Percentiles rank a stretch among this genome's conserved stretches.
phyloP scores from a whole-genome alignment of 2,329 filamentous ascomycete genomes.

The Neonectria neomacrospora region DNA sequence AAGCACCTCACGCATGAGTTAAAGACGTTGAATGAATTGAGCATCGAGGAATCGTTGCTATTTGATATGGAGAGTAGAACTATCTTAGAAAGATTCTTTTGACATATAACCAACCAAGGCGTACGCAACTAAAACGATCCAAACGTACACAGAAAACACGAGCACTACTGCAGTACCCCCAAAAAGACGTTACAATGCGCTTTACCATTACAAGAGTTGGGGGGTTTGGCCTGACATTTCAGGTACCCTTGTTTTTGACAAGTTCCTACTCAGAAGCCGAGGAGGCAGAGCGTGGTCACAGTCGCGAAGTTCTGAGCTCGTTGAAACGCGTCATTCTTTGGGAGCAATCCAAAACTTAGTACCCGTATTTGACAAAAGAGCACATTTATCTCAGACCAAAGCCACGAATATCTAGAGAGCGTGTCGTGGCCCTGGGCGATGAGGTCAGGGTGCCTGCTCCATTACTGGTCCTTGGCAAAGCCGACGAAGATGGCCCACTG shows the following conservation, averaged over 20 bases:
- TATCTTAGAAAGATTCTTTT: slow-evolving; percentile 31
- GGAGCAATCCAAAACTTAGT: background rate
- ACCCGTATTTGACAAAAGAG: background rate
- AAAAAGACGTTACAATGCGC: background rate
- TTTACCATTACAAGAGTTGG: background rate
- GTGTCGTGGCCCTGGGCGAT: background rate
- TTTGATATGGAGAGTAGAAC: slow-evolving; percentile 19
- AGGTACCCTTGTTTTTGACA: background rate
- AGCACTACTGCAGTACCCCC: slow-evolving; percentile 1
- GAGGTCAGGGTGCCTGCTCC: background rate
- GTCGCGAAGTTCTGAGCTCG: no score
- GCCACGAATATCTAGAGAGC: background rate
- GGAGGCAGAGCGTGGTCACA: no score
- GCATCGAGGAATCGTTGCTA: slow-evolving; percentile 33
- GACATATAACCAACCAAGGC: slow-evolving; percentile 11
- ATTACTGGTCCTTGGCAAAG: slow-evolving; percentile 2
- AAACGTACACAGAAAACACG: slow-evolving; percentile 1
- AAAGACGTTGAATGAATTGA: slow-evolving; percentile 47
- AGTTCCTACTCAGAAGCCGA: no score
- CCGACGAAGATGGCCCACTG: slow-evolving; percentile 59
- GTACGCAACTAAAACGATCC: slow-evolving; percentile 4
- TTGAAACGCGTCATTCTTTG: background rate
- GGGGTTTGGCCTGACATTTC: background rate
- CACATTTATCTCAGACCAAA: background rate
- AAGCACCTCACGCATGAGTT: slow-evolving; percentile 43